Evolutionary conservation across 164 flowering plant species (phyloP), one percentile per base, ranked within the genome.

Genomic region (Vitis riparia): DNA sequence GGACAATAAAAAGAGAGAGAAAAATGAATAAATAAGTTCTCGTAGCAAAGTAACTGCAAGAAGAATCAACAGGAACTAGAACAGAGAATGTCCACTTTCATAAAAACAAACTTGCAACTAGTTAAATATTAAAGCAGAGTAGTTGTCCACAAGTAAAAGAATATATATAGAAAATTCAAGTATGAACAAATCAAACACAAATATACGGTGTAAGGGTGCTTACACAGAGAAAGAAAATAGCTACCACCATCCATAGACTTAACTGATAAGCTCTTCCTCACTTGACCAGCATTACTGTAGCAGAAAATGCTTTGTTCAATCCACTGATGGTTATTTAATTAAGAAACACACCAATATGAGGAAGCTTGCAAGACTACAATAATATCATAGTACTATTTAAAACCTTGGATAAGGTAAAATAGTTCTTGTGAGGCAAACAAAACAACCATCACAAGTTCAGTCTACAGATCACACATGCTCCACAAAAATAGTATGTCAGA

Each of bases 221-320:
- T 88, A 94, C 99, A 79, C 81, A 95, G 68, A 62, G 82, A 77
- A 52, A 95, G 67, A 62, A 88, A 78, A 65, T 86, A 90, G 67
- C 93, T 94, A 73, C 66, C 71, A 52, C 82, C 87, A 76, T 84
- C 90, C n/a, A 84, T 65, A 51, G 99, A 84, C 78, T 87, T 78
- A 69, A 95, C 79, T 6, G 87, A 76, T 73, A 94, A 78, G 63
- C 70, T 86, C 80, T 94, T 94, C 75, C 91, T 85, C 62, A 92
- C 90, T 83, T 92, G 97, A 70, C 98, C 97, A 68, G 93, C 91
- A 80, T 83, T 83, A 72, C 99, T 94, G 91, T 49, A 76, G 60
- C 51, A 72, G 17, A 52, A 65, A 30, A 61, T 57, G 53, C 57
- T 62, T 17, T 37, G 29, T 23, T 69, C 8, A 69, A 48, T 8